Percentiles rank a stretch among this genome's conserved stretches.
Conservation (phyloP, 441 rosid genomes). For the Erysimum cheiri region DNA sequence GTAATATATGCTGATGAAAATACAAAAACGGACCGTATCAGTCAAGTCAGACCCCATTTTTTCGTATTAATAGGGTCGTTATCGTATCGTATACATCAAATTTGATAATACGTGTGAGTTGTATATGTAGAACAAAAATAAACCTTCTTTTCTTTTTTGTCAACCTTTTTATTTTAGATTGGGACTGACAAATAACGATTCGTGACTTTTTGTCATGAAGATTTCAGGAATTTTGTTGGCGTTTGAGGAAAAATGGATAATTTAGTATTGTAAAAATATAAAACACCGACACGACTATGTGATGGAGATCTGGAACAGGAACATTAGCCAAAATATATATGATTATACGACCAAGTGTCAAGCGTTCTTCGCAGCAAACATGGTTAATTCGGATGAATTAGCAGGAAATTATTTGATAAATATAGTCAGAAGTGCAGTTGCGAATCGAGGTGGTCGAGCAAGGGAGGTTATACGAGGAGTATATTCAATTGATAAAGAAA, state of each 20-base stretch:
- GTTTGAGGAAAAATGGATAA: neutral
- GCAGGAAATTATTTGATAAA: no score
- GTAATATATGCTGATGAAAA: neutral
- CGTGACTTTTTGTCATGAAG: neutral
- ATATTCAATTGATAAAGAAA: no score
- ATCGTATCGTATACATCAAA: neutral
- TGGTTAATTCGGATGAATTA: no score
- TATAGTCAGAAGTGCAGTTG: no score
- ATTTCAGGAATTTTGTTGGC: neutral
- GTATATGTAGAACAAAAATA: neutral
- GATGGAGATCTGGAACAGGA: constrained; percentile 3
- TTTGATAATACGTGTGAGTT: neutral
- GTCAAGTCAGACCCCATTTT: neutral
- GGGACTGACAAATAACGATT: neutral
- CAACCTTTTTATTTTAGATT: neutral
- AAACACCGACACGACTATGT: neutral
- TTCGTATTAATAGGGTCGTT: neutral
- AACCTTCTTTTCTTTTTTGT: no score
- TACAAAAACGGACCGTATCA: neutral
- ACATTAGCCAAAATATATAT: neutral
- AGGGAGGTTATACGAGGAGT: no score
- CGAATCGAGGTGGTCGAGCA: no score
- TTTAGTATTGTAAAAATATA: neutral
- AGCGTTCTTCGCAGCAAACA: neutral
- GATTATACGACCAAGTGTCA: neutral